Evolutionary conservation across 2,329 filamentous ascomycete species (phyloP), one percentile per base, ranked within the genome.

Genomic region (Juglanconis sp.): DNA sequence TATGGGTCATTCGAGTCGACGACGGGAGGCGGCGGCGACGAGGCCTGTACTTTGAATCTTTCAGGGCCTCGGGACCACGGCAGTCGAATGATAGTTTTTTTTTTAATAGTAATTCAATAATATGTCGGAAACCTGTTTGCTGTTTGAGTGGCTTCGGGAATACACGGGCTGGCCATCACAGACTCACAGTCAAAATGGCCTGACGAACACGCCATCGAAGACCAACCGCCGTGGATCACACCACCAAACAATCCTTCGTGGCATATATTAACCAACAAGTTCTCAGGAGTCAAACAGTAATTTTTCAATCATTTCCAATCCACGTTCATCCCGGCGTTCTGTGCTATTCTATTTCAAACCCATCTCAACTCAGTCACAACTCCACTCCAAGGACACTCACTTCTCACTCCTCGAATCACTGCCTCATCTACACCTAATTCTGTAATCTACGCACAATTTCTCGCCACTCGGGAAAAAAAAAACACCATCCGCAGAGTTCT

Each of bases 401-500:
- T 24, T 24, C 24, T 24, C 24, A 24, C 24, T 24, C 24, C 38
- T 42, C 38, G n/a, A 42, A 5, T 42, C 2, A 15, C 10, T 4
- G 10, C 4, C 38, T 42, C 10, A 4, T 13, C 38, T 42, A 42
- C 11, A 4, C 10, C 4, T 42, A 42, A 35, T 68, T 67, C 31
- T 66, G 53, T 67, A 71, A 74, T 13, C 35, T 38, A 38, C 35
- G 11, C 7, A 11, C 35, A 42, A 9, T 15, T 42, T 11, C 38
- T 11, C 38, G 10, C 38, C n/a, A 5, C 10, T 2, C 38, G 11
- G 10, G 10, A 3, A 24, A 24, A 2, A 24, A 24, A 24, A 24
- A 24, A 24, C 35, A 38, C 35, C 35, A 38, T 3, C 35, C 7
- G 35, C 11, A 13, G 10, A 42, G 4, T 13, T 42, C 69, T 48